Evolutionary conservation across 495 filamentous ascomycete species (phyloP).

Genomic region (Podospora pseudopauciseta): DNA sequence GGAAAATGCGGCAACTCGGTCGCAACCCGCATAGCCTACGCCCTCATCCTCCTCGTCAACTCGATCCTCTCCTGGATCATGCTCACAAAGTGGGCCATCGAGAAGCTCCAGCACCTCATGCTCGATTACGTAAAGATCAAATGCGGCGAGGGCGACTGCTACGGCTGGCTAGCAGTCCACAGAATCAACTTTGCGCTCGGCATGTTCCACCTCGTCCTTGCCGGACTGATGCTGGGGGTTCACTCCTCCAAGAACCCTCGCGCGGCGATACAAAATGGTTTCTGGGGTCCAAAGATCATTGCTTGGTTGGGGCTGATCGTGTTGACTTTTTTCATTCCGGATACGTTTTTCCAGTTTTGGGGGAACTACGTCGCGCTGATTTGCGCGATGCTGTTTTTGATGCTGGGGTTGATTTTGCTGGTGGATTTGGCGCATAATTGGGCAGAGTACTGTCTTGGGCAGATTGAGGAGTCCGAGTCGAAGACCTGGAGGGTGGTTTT

Average conservation of each 20-base stretch:
- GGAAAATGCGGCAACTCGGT: slow-evolving; percentile 97
- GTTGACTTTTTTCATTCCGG: slow-evolving; percentile 90
- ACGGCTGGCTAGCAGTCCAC: slow-evolving; percentile 94
- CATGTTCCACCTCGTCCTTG: slow-evolving; percentile 84
- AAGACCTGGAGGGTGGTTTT: slow-evolving; percentile 77
- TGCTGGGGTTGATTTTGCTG: slow-evolving; percentile 86
- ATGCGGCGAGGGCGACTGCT: slow-evolving; percentile 86
- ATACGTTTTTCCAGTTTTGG: slow-evolving; percentile 92
- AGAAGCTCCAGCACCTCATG: slow-evolving; percentile 85
- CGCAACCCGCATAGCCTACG: slow-evolving; percentile 95
- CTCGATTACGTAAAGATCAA: slow-evolving; percentile 92
- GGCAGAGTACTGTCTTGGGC: slow-evolving; percentile 91
- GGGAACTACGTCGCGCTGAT: slow-evolving; percentile 89
- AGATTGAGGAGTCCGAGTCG: slow-evolving; percentile 89
- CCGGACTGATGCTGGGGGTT: slow-evolving; percentile 80
- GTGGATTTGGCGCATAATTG: slow-evolving; percentile 97
- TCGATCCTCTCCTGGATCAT: slow-evolving; percentile 97
- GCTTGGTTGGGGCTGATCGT: slow-evolving; percentile 84
- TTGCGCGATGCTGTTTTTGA: slow-evolving; percentile 88
- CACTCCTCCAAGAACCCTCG: slow-evolving; percentile 81
- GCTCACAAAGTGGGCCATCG: slow-evolving; percentile 98
- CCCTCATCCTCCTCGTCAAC: slow-evolving; percentile 92
- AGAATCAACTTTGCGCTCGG: slow-evolving; percentile 96
- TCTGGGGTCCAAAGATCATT: slow-evolving; percentile 77
- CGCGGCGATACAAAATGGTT: slow-evolving; percentile 89